A percentile compares a stretch with the other conserved stretches of the same genome.
phyloP scores from a whole-genome alignment of 2,329 filamentous ascomycete species.

The Cyphellophora attinorum region DNA sequence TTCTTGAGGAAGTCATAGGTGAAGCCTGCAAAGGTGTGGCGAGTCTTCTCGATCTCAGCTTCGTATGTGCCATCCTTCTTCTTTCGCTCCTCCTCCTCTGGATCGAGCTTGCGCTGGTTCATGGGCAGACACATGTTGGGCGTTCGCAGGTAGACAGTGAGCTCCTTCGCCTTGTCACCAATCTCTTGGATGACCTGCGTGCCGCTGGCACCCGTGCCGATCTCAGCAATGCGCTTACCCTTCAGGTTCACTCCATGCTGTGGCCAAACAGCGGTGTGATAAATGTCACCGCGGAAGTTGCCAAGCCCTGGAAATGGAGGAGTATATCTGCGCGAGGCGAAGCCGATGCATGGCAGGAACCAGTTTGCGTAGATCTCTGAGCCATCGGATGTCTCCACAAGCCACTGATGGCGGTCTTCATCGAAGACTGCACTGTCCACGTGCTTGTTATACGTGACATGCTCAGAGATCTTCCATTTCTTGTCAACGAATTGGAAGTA shows the following conservation, averaged over 20 bases:
- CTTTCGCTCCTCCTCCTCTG: conserved; percentile 9
- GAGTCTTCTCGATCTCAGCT: conserved; percentile 22
- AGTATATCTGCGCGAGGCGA: conserved; percentile 49
- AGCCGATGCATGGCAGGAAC: conserved; percentile 37
- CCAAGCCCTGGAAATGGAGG: conserved; percentile 50
- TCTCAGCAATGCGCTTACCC: conserved; percentile 51
- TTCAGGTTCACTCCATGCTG: conserved; percentile 42
- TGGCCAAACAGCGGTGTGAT: conserved; percentile 54
- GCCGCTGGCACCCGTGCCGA: conserved; percentile 51
- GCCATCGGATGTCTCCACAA: conserved; percentile 31
- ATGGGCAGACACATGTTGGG: conserved; percentile 40
- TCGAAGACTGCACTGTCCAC: conserved; percentile 34
- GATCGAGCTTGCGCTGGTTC: conserved; percentile 32
- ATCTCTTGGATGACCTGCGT: conserved; percentile 25
- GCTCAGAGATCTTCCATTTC: conserved; percentile 33
- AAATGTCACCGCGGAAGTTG: conserved; percentile 49
- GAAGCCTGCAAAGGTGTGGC: conserved; percentile 21
- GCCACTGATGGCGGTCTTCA: conserved; percentile 29
- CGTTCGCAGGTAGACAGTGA: conserved; percentile 48
- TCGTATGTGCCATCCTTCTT: conserved; percentile 23
- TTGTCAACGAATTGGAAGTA: conserved; percentile 41
- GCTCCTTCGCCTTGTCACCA: conserved; percentile 9
- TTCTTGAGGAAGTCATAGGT: conserved; percentile 11
- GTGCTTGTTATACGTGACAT: conserved; percentile 34
- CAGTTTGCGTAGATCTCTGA: conserved; percentile 22